Conservation (phyloP, 129 eudicot genomes). For the Centaurea solstitialis region DNA sequence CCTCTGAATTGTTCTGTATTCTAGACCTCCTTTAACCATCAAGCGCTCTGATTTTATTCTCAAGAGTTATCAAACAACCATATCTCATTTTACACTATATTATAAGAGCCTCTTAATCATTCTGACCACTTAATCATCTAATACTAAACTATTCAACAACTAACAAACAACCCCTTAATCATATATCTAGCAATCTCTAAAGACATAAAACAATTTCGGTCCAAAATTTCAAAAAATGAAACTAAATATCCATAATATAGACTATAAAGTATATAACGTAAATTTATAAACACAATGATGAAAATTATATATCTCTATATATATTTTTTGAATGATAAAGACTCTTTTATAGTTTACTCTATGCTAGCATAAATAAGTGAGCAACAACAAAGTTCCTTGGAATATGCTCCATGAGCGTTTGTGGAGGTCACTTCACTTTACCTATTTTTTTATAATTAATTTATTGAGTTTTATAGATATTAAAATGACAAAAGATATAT, state of each 20-base stretch:
- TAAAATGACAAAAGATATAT: not conserved
- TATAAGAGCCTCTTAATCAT: no score
- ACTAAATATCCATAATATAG: not conserved
- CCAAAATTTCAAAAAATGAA: no score
- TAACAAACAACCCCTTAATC: no score
- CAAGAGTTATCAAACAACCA: no score
- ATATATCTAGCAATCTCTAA: no score
- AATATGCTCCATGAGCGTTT: slow-evolving; percentile 22
- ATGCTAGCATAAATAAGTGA: not conserved
- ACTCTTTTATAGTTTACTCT: not conserved
- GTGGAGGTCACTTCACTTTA: slow-evolving; percentile 18
- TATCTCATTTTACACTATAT: no score
- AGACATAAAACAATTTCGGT: no score
- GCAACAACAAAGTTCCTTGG: slow-evolving; percentile 17
- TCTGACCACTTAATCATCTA: no score
- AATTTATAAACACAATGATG: not conserved
- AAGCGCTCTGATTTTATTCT: no score
- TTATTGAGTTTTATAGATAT: not conserved
- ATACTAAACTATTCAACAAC: no score
- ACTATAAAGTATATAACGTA: not conserved
- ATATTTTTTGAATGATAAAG: not conserved
- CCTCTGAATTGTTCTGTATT: no score
- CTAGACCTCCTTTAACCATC: no score
- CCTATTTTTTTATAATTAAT: not conserved
- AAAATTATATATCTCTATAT: not conserved